Evolutionary conservation across 1,284 basidiomycete species (phyloP).

Genomic region (Mycosarcoma mackinlayi): DNA sequence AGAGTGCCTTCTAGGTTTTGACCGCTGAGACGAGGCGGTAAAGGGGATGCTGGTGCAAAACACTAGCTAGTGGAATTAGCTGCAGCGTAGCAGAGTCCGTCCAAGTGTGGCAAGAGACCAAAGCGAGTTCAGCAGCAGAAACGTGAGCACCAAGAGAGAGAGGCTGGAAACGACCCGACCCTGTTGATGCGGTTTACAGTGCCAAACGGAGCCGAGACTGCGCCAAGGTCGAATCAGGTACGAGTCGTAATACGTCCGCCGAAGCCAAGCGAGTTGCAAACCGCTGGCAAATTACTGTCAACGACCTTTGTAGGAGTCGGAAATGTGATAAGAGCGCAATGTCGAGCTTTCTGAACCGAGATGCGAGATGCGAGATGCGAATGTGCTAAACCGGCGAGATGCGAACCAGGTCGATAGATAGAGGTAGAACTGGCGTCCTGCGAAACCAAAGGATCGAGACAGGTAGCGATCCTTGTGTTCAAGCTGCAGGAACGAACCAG

Average conservation of each 20-base stretch:
- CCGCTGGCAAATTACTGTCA: not conserved
- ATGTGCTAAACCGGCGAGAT: not conserved
- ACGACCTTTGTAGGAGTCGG: not conserved
- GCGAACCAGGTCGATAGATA: not conserved
- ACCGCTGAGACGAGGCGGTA: not conserved
- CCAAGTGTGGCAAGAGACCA: not conserved
- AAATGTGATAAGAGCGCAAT: not conserved
- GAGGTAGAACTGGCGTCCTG: constrained; percentile 28
- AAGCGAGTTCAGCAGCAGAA: not conserved
- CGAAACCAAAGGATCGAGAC: constrained; percentile 8
- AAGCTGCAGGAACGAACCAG: constrained; percentile 33
- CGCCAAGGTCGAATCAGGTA: constrained; percentile 1
- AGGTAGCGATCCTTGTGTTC: constrained; percentile 16
- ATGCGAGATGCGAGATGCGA: no score
- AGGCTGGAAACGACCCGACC: not conserved
- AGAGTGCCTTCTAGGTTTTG: constrained; percentile 4
- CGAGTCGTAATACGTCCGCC: not conserved
- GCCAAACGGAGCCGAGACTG: constrained; percentile 4
- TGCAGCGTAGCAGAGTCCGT: no score
- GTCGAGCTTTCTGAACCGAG: no score
- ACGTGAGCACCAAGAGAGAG: not conserved
- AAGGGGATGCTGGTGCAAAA: not conserved
- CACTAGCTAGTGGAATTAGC: no score
- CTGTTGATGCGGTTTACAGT: not conserved
- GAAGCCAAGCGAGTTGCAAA: not conserved